Evolutionary conservation across 495 filamentous ascomycete species (phyloP), one percentile per base, ranked within the genome.

Genomic region (Xylaria palmicola): DNA sequence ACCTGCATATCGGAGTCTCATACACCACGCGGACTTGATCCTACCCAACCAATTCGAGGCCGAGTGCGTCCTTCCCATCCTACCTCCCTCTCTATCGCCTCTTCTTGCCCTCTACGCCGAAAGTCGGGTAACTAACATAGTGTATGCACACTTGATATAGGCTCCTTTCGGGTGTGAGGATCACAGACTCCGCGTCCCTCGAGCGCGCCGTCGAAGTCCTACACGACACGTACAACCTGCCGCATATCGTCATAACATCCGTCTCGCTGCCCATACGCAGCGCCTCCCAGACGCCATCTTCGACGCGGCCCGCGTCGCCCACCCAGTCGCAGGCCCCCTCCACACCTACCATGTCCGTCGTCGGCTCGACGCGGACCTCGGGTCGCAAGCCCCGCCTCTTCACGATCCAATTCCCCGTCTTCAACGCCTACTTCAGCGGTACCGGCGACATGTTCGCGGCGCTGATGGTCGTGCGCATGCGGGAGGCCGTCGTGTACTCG

Each of bases 361-460:
- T 97, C 52, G 92, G 92, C 47, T 94, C 90, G 12, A 90, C 87
- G 22, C 86, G 79, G 74, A 81, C 78, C 44, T 85, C 86, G 4
- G 77, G 84, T 67, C 78, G 81, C 47, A 78, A 77, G 22, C 84
- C 93, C 1, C 88, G 93, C 7, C 77, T 89, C 49, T 97, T 97
- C 82, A 84, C 87, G 60, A 83, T 98, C 69, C 83, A 89, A 54
- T 87, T 97, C 53, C 91, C 93, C 1, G 85, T 89, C 5, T 86
- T 98, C 54, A 88, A 96, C 68, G 89, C 89, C 73, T 95, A 91
- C 80, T 98, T 97, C 74, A 91, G 88, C 68, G 94, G 94, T 26
- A 97, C 94, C 1, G 94, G 94, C 13, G 94, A 98, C 77, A 97
- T 98, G 92, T 97, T 98, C 72, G 92, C 94, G 40, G 93, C 95